These are phyloP conservation scores for Biancaea sappan DNA, from an alignment of 306 rosid species.

Conservation along the genomic window DNA sequence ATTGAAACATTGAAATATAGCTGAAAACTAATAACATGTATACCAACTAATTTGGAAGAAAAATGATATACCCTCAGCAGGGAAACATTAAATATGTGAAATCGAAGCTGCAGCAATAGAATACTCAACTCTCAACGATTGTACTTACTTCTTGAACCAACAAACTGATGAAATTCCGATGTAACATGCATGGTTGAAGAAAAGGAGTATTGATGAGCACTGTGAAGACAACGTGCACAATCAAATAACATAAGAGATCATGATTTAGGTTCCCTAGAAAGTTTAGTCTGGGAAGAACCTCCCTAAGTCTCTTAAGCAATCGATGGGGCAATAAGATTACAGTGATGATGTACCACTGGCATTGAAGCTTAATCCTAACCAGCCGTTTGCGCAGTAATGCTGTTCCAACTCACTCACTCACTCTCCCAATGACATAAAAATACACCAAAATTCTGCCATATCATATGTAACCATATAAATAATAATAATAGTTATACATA, in stretches of 20 bases:
- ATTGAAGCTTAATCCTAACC: slow-evolving; percentile 39
- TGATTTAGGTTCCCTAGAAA: not conserved
- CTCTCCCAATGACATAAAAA: slow-evolving; percentile 27
- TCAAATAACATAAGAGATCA: slow-evolving; percentile 1
- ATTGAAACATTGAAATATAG: not conserved
- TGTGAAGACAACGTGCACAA: slow-evolving; percentile 23
- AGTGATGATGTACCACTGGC: slow-evolving; percentile 31
- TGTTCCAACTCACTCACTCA: slow-evolving; percentile 10
- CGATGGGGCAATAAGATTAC: slow-evolving; percentile 17
- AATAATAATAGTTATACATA: not conserved
- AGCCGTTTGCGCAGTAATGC: slow-evolving; percentile 40
- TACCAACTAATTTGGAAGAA: not conserved
- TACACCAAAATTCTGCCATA: slow-evolving; percentile 35
- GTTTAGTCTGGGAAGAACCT: not conserved
- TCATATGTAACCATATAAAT: slow-evolving; percentile 20
- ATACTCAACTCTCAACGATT: not conserved
- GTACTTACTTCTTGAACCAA: not conserved
- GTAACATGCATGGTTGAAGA: slow-evolving; percentile 5
- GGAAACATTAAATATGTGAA: slow-evolving; percentile 3
- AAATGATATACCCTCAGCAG: not conserved
- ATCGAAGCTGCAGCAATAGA: not conserved
- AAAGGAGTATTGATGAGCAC: slow-evolving; percentile 12
- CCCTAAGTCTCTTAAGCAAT: slow-evolving; percentile 1
- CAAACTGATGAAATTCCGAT: slow-evolving; percentile 16
- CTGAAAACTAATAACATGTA: not conserved